Percentiles rank a stretch among this genome's conserved stretches.
Evolutionary conservation across 2,329 filamentous ascomycete species (phyloP).

Genomic region (Chrysosporium queenslandicum): DNA sequence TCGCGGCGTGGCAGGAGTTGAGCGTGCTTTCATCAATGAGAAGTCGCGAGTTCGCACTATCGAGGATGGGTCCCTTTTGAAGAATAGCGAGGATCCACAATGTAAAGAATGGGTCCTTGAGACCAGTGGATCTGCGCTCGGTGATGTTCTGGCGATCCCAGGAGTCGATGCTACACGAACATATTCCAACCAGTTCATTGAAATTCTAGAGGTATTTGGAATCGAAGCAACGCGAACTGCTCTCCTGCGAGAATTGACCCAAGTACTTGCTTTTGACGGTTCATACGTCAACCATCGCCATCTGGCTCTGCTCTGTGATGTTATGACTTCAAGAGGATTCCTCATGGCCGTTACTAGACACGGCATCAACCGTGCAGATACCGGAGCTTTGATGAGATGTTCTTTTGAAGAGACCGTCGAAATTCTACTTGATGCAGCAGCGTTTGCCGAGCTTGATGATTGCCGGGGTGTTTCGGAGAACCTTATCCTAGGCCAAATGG

Average conservation of each 20-base stretch:
- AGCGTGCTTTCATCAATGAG: constrained; percentile 85
- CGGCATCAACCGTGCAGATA: constrained; percentile 96
- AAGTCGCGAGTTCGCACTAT: constrained; percentile 58
- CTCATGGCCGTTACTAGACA: constrained; percentile 96
- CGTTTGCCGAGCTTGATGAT: constrained; percentile 89
- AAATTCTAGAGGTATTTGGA: constrained; percentile 87
- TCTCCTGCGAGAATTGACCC: constrained; percentile 76
- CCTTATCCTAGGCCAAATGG: constrained; percentile 94
- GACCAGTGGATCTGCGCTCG: constrained; percentile 80
- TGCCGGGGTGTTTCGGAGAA: constrained; percentile 98
- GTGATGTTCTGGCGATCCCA: constrained; percentile 71
- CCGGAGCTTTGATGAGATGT: constrained; percentile 96
- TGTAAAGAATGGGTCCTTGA: constrained; percentile 95
- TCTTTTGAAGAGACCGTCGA: constrained; percentile 99
- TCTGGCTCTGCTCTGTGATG: constrained; percentile 85
- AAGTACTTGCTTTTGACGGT: constrained; percentile 94
- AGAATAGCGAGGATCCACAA: constrained; percentile 59
- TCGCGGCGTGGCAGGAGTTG: constrained; percentile 79
- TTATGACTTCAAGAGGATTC: constrained; percentile 92
- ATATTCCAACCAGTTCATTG: constrained; percentile 91
- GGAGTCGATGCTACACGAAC: constrained; percentile 80
- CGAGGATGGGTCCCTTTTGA: constrained; percentile 61
- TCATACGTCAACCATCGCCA: constrained; percentile 99
- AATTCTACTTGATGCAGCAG: constrained; percentile 90
- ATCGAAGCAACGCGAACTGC: constrained; percentile 89